Conservation (phyloP, 1,139 yeast species). For the Zygosaccharomyces sapae region DNA sequence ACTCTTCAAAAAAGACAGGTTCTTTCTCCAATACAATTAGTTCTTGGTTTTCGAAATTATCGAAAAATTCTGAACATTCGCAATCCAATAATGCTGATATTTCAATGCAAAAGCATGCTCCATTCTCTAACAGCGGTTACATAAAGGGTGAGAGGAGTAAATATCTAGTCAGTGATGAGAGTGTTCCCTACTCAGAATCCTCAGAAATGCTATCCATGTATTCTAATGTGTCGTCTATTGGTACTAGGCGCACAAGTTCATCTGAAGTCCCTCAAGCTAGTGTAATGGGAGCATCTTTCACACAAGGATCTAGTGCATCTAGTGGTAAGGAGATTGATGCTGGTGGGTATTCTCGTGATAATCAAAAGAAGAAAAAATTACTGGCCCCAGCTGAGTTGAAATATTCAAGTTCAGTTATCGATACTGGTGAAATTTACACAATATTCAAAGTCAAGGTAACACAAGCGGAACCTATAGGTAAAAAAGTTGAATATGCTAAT, state of each 20-base stretch:
- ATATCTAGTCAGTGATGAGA: conserved; percentile 4
- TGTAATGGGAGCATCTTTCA: background rate
- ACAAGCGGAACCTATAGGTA: conserved; percentile 11
- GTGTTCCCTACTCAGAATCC: conserved; percentile 14
- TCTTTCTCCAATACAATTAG: conserved; percentile 14
- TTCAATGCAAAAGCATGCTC: background rate
- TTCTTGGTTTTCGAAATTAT: conserved; percentile 17
- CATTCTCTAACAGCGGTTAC: background rate
- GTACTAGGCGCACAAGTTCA: conserved; percentile 11
- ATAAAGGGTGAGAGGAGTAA: conserved; percentile 1
- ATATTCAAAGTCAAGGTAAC: conserved; percentile 17
- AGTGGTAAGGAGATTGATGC: conserved; percentile 2
- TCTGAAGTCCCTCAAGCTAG: conserved; percentile 8
- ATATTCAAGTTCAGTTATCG: conserved; percentile 13
- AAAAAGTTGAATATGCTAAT: conserved; percentile 21
- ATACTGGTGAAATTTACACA: conserved; percentile 8
- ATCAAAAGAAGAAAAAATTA: conserved; percentile 19
- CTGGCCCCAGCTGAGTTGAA: conserved; percentile 25
- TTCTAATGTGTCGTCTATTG: conserved; percentile 20
- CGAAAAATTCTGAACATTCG: conserved; percentile 6
- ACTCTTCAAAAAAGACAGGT: conserved; percentile 4
- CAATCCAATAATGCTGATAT: background rate
- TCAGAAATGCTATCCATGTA: conserved; percentile 23
- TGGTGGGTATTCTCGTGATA: background rate
- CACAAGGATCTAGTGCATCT: background rate